These are phyloP conservation scores for Daldinia vernicosa DNA, from an alignment of 495 filamentous ascomycete genomes.

Conservation along the genomic window DNA sequence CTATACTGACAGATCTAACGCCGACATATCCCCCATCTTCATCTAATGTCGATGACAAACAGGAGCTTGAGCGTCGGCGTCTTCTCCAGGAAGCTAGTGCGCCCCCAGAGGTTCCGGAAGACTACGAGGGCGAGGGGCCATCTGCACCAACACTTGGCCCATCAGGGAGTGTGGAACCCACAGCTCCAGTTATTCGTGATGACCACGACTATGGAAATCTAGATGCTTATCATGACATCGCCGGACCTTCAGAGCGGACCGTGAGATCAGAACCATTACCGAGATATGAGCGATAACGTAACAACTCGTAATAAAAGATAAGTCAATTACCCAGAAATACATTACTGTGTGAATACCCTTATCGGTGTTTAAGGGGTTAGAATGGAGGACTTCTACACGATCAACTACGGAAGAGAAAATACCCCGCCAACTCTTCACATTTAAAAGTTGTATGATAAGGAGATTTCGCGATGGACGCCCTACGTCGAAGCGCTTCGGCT, in stretches of 20 bases:
- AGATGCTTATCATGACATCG: slow-evolving; percentile 47
- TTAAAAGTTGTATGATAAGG: slow-evolving; percentile 19
- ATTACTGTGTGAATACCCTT: neutral
- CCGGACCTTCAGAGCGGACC: slow-evolving; percentile 31
- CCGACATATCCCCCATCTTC: slow-evolving; percentile 45
- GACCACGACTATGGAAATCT: slow-evolving; percentile 63
- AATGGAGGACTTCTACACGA: neutral
- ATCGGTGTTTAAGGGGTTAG: neutral
- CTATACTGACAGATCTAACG: slow-evolving; percentile 56
- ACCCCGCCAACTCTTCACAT: slow-evolving; percentile 12
- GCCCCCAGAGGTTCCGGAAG: slow-evolving; percentile 63
- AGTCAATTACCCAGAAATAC: neutral
- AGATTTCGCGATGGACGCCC: slow-evolving; percentile 8
- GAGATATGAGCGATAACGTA: slow-evolving; percentile 52
- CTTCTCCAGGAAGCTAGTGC: slow-evolving; percentile 77
- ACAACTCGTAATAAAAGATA: neutral
- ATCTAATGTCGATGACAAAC: slow-evolving; percentile 76
- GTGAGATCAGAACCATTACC: slow-evolving; percentile 53
- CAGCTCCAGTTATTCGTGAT: slow-evolving; percentile 72
- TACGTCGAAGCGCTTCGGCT: slow-evolving; percentile 18
- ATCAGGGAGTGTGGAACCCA: slow-evolving; percentile 54
- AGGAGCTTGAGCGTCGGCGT: slow-evolving; percentile 80
- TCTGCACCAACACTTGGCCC: slow-evolving; percentile 30
- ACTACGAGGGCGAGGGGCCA: slow-evolving; percentile 51
- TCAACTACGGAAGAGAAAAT: slow-evolving; percentile 12